A percentile compares a stretch with the other conserved stretches of the same genome.
Conservation (phyloP, 257 asterid genomes). For the Primulina huaijiensis region DNA sequence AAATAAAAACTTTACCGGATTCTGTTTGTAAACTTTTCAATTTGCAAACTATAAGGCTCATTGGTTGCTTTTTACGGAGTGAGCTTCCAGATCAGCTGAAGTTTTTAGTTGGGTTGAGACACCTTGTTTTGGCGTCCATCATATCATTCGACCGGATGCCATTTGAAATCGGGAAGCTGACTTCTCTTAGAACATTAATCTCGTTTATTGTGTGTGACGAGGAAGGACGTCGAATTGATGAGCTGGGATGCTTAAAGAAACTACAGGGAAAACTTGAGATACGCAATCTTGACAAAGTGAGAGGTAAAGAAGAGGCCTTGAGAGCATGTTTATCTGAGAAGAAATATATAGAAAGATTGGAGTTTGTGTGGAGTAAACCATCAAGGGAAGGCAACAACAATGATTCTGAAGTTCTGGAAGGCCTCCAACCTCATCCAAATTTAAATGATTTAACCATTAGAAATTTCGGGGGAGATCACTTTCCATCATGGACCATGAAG, state of each 20-base stretch:
- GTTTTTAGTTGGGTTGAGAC: constrained; percentile 21
- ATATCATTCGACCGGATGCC: too few relatives aligned
- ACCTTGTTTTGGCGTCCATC: too few relatives aligned
- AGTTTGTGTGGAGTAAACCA: constrained; percentile 16
- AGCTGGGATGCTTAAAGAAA: constrained; percentile 27
- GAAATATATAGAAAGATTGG: constrained; percentile 9
- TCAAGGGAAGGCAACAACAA: neutral
- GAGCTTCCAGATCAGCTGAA: constrained; percentile 20
- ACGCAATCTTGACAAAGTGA: constrained; percentile 23
- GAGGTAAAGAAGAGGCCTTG: constrained; percentile 22
- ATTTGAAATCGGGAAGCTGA: too few relatives aligned
- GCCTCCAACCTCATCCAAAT: constrained; percentile 31
- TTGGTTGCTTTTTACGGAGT: constrained; percentile 19
- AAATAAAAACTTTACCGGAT: constrained; percentile 10
- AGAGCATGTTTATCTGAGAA: constrained; percentile 20
- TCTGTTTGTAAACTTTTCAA: constrained; percentile 20
- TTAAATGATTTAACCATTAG: neutral
- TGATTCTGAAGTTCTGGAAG: constrained; percentile 29
- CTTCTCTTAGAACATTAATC: too few relatives aligned
- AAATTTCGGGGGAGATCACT: constrained; percentile 11
- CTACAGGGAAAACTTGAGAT: constrained; percentile 24
- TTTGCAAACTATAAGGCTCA: constrained; percentile 14
- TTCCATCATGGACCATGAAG: constrained; percentile 1
- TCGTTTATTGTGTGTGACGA: too few relatives aligned
- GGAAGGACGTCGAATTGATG: constrained; percentile 19